Evolutionary conservation across 768 basidiomycete genomes (phyloP), one percentile per base, ranked within the genome.

Genomic region (Cyathus striatus): DNA sequence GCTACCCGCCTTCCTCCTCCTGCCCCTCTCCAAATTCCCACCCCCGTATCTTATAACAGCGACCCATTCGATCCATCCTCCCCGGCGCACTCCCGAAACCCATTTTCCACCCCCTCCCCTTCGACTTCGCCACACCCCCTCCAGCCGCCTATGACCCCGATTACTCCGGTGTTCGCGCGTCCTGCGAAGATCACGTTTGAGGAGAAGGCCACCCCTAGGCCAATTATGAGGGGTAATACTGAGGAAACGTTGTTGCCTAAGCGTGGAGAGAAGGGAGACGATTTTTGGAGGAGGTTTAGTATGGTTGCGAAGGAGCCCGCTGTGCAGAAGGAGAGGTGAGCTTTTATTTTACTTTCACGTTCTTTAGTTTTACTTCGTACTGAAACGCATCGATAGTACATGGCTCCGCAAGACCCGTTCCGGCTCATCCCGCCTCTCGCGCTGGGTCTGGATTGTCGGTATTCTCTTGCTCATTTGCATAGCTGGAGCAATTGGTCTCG

Each of bases 281-380:
- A 90, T 53, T 90, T 91, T 63, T 91, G 89, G 89, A 71, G 85
- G 46, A 72, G 89, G 27, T 91, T 90, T 63, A 86, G 83, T 47
- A 88, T 90, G 70, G 80, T 90, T 48, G 87, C 79, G 6, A 86
- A 79, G 55, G 79, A 81, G 45, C 59, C 64, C 3, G 38, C 54
- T 6, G 48, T 58, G 7, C 54, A 70, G 55, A 79, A 66, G 47
- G 61, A 78, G 52, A 70, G 73, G 60, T 63, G 68, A 64, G 73
- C 70, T 41, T 16, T 51, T 49, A 23, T 42, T 33, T 37, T 20
- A 2, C 35, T 37, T 42, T 35, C 26, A 12, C 24, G 12, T 42
- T 27, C 40, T 32, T 37, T 21, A 13, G 26, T 17, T 41, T 26
- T 44, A 21, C 13, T 14, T 24, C 36, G 12, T 24, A 39, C 23